Evolutionary conservation across 176 grass and related monocot species (phyloP).

Genomic region (Carex littledalei): DNA sequence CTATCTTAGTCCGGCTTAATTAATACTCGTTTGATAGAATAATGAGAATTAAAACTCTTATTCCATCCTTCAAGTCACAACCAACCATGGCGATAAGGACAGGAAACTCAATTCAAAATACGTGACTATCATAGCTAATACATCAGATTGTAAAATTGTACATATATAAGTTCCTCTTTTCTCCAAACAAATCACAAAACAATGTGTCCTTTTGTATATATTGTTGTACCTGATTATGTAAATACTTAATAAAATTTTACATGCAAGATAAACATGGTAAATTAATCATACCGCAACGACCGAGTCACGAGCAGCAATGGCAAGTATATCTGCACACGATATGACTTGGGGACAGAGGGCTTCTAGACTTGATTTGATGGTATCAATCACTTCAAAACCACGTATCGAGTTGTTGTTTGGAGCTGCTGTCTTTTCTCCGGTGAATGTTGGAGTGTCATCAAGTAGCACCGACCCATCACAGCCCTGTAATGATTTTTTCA

Average conservation of each 20-base stretch:
- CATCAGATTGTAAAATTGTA: not conserved
- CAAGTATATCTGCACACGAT: slow-evolving; percentile 44
- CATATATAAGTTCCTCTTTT: not conserved
- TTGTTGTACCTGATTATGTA: not conserved
- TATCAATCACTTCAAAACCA: slow-evolving; percentile 39
- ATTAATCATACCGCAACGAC: slow-evolving; percentile 5
- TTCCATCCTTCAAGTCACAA: too few species aligned
- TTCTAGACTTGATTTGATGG: slow-evolving; percentile 30
- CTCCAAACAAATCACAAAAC: not conserved
- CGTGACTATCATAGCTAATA: not conserved
- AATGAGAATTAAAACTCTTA: too few species aligned
- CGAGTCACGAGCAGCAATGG: slow-evolving; percentile 30
- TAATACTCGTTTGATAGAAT: too few species aligned
- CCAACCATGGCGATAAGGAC: too few species aligned
- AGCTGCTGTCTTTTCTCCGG: slow-evolving; percentile 30
- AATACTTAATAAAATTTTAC: not conserved
- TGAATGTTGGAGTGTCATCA: slow-evolving; percentile 29
- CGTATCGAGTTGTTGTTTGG: slow-evolving; percentile 34
- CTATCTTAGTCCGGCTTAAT: too few species aligned
- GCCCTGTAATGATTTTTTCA: slow-evolving; percentile 12
- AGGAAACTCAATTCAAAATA: not conserved
- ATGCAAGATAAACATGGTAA: not conserved
- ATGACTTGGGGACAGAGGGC: slow-evolving; percentile 28
- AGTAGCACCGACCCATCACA: slow-evolving; percentile 37
- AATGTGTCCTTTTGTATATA: not conserved